Evolutionary conservation across 352 stramenopile species (phyloP).

Genomic region (Phytophthora sojae): DNA sequence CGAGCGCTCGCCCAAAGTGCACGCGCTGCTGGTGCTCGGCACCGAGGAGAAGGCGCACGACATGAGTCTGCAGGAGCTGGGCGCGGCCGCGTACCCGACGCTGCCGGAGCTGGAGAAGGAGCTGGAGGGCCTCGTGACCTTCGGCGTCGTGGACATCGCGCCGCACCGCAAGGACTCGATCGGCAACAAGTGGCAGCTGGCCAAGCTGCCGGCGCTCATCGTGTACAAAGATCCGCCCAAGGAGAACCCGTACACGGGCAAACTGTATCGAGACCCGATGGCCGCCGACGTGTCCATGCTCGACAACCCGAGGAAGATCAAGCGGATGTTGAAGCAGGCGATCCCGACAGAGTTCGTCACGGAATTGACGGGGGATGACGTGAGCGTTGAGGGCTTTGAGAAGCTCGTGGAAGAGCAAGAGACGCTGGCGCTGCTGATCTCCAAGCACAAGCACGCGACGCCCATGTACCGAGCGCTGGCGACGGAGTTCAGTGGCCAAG

Average conservation of each 20-base stretch:
- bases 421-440: slow-evolving; percentile 61
- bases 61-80: slow-evolving; percentile 37
- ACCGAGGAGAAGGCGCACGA: slow-evolving; percentile 27
- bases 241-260: slow-evolving; percentile 79
- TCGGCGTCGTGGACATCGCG: slow-evolving; percentile 54
- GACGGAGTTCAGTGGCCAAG: slow-evolving; percentile 58
- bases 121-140: slow-evolving; percentile 50
- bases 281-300: slow-evolving; percentile 44
- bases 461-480: slow-evolving; percentile 68
- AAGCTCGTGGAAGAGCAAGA: slow-evolving; percentile 35
- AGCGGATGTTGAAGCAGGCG: slow-evolving; percentile 68
- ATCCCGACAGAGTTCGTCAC: slow-evolving; percentile 63
- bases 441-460: slow-evolving; percentile 70
- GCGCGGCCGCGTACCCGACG: slow-evolving; percentile 42
- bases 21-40: slow-evolving; percentile 43
- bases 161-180: slow-evolving; percentile 40
- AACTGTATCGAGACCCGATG: slow-evolving; percentile 62
- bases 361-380: slow-evolving; percentile 28
- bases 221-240: slow-evolving; percentile 70
- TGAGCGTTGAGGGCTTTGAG: slow-evolving; percentile 33
- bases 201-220: slow-evolving; percentile 55
- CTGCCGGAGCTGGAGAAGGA: slow-evolving; percentile 51
- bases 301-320: slow-evolving; percentile 59
- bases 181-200: slow-evolving; percentile 65
- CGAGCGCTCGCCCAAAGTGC: slow-evolving; percentile 41